Conservation (phyloP, 768 basidiomycete genomes). For the Clavulina sp. region DNA sequence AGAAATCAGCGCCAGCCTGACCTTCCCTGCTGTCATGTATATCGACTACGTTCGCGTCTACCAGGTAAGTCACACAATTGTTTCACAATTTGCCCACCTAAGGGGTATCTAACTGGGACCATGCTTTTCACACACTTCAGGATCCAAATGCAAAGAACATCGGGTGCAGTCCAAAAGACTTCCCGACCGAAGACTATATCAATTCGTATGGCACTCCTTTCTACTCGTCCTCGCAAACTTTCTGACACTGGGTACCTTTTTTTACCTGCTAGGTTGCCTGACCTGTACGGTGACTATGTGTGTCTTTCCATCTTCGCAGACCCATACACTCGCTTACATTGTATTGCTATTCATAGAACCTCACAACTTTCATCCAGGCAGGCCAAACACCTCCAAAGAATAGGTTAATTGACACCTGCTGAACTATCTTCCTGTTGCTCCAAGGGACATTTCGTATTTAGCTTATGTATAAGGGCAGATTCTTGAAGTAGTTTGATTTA, state of each 20-base stretch:
- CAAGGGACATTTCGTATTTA: too few relatives aligned
- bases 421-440: neutral
- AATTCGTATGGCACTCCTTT: constrained; percentile 27
- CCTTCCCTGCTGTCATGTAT: constrained; percentile 58
- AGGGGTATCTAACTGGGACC: neutral
- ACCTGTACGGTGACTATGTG: constrained; percentile 7
- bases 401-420: constrained; percentile 28
- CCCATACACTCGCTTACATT: neutral
- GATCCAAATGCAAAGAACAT: constrained; percentile 35
- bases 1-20: constrained; percentile 49
- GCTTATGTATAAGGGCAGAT: too few relatives aligned
- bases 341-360: neutral
- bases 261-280: neutral
- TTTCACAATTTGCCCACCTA: neutral
- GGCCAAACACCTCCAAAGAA: constrained; percentile 62
- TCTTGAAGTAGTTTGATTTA: too few relatives aligned
- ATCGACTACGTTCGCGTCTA: constrained; percentile 88
- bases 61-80: constrained; percentile 35
- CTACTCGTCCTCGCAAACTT: constrained; percentile 4
- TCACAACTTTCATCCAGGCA: constrained; percentile 25
- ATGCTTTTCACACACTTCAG: neutral
- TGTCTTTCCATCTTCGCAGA: neutral
- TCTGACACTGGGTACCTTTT: neutral
- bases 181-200: constrained; percentile 74
- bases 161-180: constrained; percentile 66